Percentiles rank a stretch among this genome's conserved stretches.
phyloP scores from a whole-genome alignment of 108 stramenopile species.

The Discostella pseudostelligera region DNA sequence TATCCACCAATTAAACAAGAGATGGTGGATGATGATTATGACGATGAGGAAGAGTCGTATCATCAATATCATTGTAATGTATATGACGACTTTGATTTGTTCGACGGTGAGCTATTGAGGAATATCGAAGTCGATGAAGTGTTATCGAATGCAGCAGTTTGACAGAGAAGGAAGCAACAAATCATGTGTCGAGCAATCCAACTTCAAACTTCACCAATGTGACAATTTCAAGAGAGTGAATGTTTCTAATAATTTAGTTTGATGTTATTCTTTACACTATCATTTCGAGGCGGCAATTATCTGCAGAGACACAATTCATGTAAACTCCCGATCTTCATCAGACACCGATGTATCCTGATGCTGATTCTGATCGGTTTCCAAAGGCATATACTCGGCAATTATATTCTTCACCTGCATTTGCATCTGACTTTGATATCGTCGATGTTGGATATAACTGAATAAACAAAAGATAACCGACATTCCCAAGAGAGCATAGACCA shows the following conservation, averaged over 20 bases:
- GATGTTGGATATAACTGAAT: conserved; percentile 72
- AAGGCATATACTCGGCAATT: conserved; percentile 90
- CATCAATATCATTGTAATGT: conserved; percentile 2
- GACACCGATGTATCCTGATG: conserved; percentile 31
- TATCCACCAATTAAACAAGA: background rate
- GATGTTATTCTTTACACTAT: too few species aligned
- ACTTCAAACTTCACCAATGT: too few species aligned
- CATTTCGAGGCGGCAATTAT: too few species aligned
- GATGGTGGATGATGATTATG: conserved; percentile 15
- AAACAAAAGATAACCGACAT: conserved; percentile 45
- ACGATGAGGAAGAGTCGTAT: conserved; percentile 13
- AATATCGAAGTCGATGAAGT: conserved; percentile 16
- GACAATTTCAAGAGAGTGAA: too few species aligned
- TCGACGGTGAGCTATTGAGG: conserved; percentile 29
- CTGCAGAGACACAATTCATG: too few species aligned
- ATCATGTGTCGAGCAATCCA: background rate
- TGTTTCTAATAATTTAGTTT: too few species aligned
- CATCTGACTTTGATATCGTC: conserved; percentile 80
- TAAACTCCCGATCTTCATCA: conserved; percentile 49
- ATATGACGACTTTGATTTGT: conserved; percentile 37
- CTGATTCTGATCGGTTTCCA: conserved; percentile 48
- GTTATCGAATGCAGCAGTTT: conserved; percentile 12
- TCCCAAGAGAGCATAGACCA: conserved; percentile 41
- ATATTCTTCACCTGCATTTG: conserved; percentile 91
- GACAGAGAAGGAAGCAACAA: background rate